Conservation (phyloP, 345 rosid genomes). For the Citrus sp. region DNA sequence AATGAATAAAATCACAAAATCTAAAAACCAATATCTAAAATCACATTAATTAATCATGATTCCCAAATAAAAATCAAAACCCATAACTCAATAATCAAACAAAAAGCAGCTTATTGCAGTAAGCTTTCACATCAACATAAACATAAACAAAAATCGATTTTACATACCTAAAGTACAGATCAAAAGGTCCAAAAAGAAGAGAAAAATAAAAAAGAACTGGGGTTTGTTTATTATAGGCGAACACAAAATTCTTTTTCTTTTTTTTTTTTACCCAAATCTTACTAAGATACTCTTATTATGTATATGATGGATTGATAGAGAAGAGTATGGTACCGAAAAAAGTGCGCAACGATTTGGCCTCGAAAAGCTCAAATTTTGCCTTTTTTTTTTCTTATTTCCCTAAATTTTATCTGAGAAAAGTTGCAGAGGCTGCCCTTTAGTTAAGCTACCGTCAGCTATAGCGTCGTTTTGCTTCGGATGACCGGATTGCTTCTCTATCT, state of each 20-base stretch:
- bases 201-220: background rate
- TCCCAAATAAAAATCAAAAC: background rate
- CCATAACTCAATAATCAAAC: background rate
- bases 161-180: background rate
- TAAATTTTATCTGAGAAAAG: background rate
- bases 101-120: background rate
- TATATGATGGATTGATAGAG: too few relatives aligned
- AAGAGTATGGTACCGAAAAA: constrained; percentile 23
- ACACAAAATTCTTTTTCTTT: too few relatives aligned
- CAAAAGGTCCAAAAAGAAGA: background rate
- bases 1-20: background rate
- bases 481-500: background rate
- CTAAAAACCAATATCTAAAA: background rate
- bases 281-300: background rate
- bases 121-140: background rate
- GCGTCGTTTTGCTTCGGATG: background rate
- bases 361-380: constrained; percentile 27
- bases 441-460: constrained; percentile 21
- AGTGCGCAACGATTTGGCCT: constrained; percentile 41
- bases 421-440: background rate
- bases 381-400: background rate
- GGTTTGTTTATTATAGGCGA: background rate
- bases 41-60: background rate
- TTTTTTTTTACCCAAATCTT: background rate
- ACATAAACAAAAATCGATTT: background rate